phyloP scores from a whole-genome alignment of 148 eudicot genomes.

The Camellia lanceoleosa region DNA sequence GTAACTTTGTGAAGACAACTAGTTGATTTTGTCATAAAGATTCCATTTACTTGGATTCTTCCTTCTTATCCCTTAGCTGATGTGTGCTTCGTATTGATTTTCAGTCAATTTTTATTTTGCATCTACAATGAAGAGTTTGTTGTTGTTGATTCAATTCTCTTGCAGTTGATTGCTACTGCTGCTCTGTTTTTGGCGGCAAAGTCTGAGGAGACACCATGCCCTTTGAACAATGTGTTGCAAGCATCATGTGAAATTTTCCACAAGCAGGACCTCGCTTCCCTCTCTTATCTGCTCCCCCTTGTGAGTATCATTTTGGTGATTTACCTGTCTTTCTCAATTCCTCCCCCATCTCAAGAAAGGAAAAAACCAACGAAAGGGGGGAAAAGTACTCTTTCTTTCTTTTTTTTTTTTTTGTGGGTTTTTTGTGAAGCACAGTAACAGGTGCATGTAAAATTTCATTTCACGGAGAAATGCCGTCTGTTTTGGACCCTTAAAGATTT shows the following conservation, averaged over 20 bases:
- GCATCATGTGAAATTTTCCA: constrained; percentile 79
- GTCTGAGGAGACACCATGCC: constrained; percentile 84
- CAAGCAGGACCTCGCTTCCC: constrained; percentile 56
- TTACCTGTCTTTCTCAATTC: too few relatives aligned
- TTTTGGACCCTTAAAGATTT: too few relatives aligned
- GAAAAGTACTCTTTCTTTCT: too few relatives aligned
- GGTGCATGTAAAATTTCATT: not conserved
- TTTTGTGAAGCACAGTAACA: not conserved
- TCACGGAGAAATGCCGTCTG: not conserved
- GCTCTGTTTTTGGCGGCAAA: constrained; percentile 89
- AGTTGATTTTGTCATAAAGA: not conserved
- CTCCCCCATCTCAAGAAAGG: too few relatives aligned
- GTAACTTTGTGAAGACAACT: not conserved
- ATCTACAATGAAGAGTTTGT: not conserved
- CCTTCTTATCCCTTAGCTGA: not conserved
- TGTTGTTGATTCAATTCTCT: constrained; percentile 9
- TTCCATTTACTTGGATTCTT: not conserved
- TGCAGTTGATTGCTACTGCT: constrained; percentile 91
- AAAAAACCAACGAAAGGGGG: too few relatives aligned
- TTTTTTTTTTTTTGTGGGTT: not conserved
- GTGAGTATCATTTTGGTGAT: constrained; percentile 41
- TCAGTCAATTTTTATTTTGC: not conserved
- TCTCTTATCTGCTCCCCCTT: constrained; percentile 66
- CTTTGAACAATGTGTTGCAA: constrained; percentile 76
- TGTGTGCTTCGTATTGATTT: not conserved